Evolutionary conservation across 805 yeast species (phyloP), one percentile per base, ranked within the genome.

Genomic region (Metschnikowia vanudenii): DNA sequence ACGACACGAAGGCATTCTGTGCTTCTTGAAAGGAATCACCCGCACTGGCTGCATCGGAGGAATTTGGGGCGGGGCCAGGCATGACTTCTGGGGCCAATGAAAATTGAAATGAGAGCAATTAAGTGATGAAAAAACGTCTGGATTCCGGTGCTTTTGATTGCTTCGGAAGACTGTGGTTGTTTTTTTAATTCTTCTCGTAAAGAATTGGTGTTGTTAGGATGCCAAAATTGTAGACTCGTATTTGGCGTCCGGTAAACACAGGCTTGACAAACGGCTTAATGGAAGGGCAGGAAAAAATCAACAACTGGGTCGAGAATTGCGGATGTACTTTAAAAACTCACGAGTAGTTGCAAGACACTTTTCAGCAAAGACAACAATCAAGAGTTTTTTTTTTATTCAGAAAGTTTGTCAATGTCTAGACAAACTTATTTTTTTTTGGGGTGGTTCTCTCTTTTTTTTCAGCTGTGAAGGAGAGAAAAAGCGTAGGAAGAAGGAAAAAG

Each of bases 1-100:
- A 81, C 34, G 94, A 79, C 47, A 90, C 90, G 31, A 85, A 78
- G 18, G 63, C 57, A 51, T 60, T 61, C 47, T 61, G 58, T 32
- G 63, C 63, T 30, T 43, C 48, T 38, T 49, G 47, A 49, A 31
- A 43, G 17, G 41, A 20, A 12, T 44, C 47, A 12, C 26, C 37
- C 3, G 43, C 22, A 8, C 14, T 30, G 34, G 38, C n/a, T 17
- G 39, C 9, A 7, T 4, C 7, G 16, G 39, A 20, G 18, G 30
- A 14, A 4, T 20, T 20, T 20, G 24, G 24, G 24, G 24, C 24
- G 24, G 24, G 24, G 24, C 24, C 24, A 20, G 24, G 24, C 24
- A 20, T 20, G 24, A 7, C 7, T 20, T 20, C 7, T 4, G 4
- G 24, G 4, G 24, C 7, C 24, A 5, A 20, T 20, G 24, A 20